A percentile compares a stretch with the other conserved stretches of the same genome.
phyloP scores from a whole-genome alignment of 1,284 basidiomycete species.

The Pseudozyma pruni region DNA sequence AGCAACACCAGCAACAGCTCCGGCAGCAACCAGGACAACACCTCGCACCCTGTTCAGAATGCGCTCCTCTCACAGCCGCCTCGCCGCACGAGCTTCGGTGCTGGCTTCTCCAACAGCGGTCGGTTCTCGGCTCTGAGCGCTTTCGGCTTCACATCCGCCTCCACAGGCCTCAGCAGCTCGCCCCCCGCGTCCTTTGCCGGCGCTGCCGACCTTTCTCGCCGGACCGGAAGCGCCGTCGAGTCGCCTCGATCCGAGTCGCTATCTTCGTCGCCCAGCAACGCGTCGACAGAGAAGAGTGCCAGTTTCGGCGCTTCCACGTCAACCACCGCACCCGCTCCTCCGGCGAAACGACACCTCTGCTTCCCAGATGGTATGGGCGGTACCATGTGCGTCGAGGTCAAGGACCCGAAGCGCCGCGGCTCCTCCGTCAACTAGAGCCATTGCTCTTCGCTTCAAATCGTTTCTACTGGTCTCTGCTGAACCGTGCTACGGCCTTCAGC shows the following conservation, averaged over 20 bases:
- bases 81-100: constrained; percentile 46
- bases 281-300: constrained; percentile 1
- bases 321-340: constrained; percentile 1
- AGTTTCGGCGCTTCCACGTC: background rate
- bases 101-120: constrained; percentile 23
- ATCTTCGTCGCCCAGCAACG: constrained; percentile 3
- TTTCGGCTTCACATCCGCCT: constrained; percentile 36
- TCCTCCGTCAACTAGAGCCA: constrained; percentile 27
- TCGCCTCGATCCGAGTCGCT: constrained; percentile 19
- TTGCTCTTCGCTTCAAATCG: background rate
- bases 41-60: constrained; percentile 14
- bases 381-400: constrained; percentile 43
- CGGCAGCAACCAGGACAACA: constrained; percentile 1
- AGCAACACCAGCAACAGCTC: constrained; percentile 5
- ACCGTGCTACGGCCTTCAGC: background rate
- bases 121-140: constrained; percentile 44
- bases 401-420: constrained; percentile 38
- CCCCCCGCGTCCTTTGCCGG: constrained; percentile 16
- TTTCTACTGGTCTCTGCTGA: background rate
- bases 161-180: constrained; percentile 22
- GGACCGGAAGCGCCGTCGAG: constrained; percentile 13
- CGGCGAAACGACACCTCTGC: constrained; percentile 38
- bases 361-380: constrained; percentile 50
- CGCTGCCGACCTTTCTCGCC: constrained; percentile 17
- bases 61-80: constrained; percentile 28